Evolutionary conservation across 1,139 yeast genomes (phyloP).

Genomic region (Torulaspora globosa): DNA sequence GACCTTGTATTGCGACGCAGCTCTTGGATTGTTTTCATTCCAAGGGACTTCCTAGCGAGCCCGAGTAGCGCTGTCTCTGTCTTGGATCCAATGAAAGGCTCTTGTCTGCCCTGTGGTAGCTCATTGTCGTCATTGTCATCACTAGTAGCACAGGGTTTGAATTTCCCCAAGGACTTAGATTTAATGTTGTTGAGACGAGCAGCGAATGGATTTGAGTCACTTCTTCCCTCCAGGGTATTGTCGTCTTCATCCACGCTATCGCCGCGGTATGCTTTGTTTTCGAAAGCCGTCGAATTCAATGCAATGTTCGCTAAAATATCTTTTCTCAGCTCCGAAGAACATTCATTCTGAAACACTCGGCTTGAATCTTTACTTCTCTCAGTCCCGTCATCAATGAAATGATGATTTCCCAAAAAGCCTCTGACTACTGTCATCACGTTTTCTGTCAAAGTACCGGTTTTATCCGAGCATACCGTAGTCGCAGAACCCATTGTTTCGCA

Average conservation of each 20-base stretch:
- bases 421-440: slow-evolving; percentile 86
- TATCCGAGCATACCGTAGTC: slow-evolving; percentile 93
- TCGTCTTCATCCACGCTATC: slow-evolving; percentile 24
- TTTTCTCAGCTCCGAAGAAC: slow-evolving; percentile 39
- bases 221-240: slow-evolving; percentile 9
- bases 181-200: slow-evolving; percentile 5
- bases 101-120: slow-evolving; percentile 36
- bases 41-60: slow-evolving; percentile 58
- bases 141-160: slow-evolving; percentile 1
- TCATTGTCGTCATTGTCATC: slow-evolving; percentile 16
- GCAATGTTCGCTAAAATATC: slow-evolving; percentile 58
- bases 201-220: slow-evolving; percentile 34
- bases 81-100: slow-evolving; percentile 81
- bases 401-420: slow-evolving; percentile 55
- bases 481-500: slow-evolving; percentile 99
- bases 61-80: slow-evolving; percentile 86
- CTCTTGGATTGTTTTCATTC: slow-evolving; percentile 40
- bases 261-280: slow-evolving; percentile 43
- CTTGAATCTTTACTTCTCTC: slow-evolving; percentile 28
- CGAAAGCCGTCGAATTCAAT: slow-evolving; percentile 87
- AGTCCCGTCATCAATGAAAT: slow-evolving; percentile 33
- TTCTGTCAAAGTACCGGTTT: slow-evolving; percentile 94
- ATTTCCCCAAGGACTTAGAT: slow-evolving; percentile 1
- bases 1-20: slow-evolving; percentile 39
- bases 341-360: slow-evolving; percentile 35